Conservation (phyloP, 768 basidiomycete species). For the Cyclocybe cylindracea region DNA sequence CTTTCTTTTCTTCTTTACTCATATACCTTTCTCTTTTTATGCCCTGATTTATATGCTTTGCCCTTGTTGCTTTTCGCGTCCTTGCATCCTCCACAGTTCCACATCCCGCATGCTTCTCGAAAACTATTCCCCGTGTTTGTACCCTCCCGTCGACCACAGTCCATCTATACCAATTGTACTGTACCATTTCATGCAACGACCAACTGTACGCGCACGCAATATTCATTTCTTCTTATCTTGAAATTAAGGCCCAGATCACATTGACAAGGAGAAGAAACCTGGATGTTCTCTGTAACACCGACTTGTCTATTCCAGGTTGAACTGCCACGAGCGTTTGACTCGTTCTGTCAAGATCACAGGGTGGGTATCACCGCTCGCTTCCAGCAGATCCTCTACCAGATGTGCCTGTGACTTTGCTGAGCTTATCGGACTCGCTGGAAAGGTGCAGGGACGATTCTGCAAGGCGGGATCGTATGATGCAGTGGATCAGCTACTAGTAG, state of each 20-base stretch:
- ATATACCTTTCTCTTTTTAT: slow-evolving; percentile 3
- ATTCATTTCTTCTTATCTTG: too few relatives aligned
- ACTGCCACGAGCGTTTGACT: too few relatives aligned
- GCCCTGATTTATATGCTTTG: slow-evolving; percentile 10
- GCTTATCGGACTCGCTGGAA: too few relatives aligned
- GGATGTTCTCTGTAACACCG: too few relatives aligned
- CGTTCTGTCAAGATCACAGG: too few relatives aligned
- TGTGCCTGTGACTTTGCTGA: too few relatives aligned
- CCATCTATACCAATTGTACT: slow-evolving; percentile 1
- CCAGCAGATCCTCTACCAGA: too few relatives aligned
- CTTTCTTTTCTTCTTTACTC: slow-evolving; percentile 1
- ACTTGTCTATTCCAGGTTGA: too few relatives aligned
- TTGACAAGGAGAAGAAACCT: too few relatives aligned
- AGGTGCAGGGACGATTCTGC: too few relatives aligned
- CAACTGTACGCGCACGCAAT: background rate
- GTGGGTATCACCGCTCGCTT: too few relatives aligned
- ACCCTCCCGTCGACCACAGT: background rate
- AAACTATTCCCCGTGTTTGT: background rate
- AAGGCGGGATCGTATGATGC: background rate
- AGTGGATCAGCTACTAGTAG: background rate
- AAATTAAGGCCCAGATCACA: too few relatives aligned
- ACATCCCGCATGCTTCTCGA: background rate
- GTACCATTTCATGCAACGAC: slow-evolving; percentile 3
- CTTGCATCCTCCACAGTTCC: background rate
- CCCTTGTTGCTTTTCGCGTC: background rate